These are phyloP conservation scores for Neofusicoccum sp. DNA, from an alignment of 2,329 filamentous ascomycete genomes.

Conservation along the genomic window DNA sequence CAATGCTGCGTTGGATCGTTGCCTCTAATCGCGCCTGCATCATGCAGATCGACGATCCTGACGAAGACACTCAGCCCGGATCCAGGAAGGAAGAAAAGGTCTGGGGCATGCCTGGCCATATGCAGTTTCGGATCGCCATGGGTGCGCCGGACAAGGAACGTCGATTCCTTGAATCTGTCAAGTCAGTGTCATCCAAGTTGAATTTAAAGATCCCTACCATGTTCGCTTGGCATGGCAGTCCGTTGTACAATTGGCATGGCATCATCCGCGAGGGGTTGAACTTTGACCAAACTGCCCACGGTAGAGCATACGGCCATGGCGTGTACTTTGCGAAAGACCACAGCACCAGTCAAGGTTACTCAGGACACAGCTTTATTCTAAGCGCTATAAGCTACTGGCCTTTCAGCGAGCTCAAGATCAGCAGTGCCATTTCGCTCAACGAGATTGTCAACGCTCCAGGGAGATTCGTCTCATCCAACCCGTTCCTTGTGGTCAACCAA, in stretches of 20 bases:
- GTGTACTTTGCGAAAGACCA: constrained; percentile 73
- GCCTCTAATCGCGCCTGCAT: constrained; percentile 88
- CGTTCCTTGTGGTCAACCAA: constrained; percentile 70
- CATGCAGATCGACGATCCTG: constrained; percentile 62
- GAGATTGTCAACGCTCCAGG: constrained; percentile 76
- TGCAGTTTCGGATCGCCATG: constrained; percentile 86
- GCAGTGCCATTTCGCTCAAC: constrained; percentile 67
- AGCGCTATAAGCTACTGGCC: constrained; percentile 54
- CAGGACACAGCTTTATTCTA: constrained; percentile 16
- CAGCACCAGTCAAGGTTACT: constrained; percentile 57
- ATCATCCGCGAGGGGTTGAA: constrained; percentile 82
- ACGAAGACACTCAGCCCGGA: constrained; percentile 16
- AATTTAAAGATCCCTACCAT: constrained; percentile 62
- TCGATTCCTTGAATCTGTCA: constrained; percentile 65
- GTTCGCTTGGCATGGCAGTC: constrained; percentile 85
- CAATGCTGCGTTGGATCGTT: constrained; percentile 80
- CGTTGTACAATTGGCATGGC: constrained; percentile 78
- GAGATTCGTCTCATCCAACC: constrained; percentile 55
- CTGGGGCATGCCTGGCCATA: constrained; percentile 62
- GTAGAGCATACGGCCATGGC: constrained; percentile 72
- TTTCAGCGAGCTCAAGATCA: constrained; percentile 62
- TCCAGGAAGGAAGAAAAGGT: constrained; percentile 54
- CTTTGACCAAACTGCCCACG: constrained; percentile 61
- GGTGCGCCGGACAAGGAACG: constrained; percentile 87
- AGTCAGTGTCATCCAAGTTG: constrained; percentile 42